Base-by-base conservation (phyloP, 1,284 basidiomycete species). In the Amylostereum areolatum region DNA sequence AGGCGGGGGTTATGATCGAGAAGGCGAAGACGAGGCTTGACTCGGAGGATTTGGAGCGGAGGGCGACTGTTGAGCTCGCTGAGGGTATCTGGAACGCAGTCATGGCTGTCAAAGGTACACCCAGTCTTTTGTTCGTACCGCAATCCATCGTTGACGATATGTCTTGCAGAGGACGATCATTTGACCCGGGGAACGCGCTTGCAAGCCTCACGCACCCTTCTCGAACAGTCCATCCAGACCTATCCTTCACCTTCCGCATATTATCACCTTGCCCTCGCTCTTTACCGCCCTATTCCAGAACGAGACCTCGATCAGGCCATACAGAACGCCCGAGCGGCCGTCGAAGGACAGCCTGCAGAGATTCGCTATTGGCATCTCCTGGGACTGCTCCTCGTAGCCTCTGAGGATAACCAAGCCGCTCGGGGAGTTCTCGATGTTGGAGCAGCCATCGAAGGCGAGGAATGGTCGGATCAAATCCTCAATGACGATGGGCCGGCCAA, bases 321-420 rank as follows among this genome's bases (percentile, higher is more conserved):
- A 2, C 67, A 77, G 6, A 73, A 82, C 39, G 89, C 91, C 0
- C 82, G 89, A 9, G 66, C 73, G 9, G 89, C 92, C 0, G 80
- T 96, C 8, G 91, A 95, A 65, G 75, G 78, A 3, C 84, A 89
- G 48, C 74, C 87, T 0, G 70, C 69, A 27, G 85, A 90, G 57
- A 75, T 90, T 28, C 78, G 90, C 37, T 83, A 89, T 49, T 98
- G 95, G 96, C 96, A 98, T 66, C 75, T 98, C 12, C 77, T 98
- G 0, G 91, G 89, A 0, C 71, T 99, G 4, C 66, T 97, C 11
- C 73, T 95, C 8, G 85, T 86, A 0, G 86, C 89, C 4, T 73
- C 76, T 32, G 91, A 89, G 52, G 85, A 95, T 60, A 94, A 90
- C 89, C 68, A 71, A 32, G 86, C 83, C 5, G 94, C 95, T 0